Percentiles rank a stretch among this genome's conserved stretches.
Evolutionary conservation across 805 yeast genomes (phyloP).

Genomic region (Wilhelminamyces savonicus): DNA sequence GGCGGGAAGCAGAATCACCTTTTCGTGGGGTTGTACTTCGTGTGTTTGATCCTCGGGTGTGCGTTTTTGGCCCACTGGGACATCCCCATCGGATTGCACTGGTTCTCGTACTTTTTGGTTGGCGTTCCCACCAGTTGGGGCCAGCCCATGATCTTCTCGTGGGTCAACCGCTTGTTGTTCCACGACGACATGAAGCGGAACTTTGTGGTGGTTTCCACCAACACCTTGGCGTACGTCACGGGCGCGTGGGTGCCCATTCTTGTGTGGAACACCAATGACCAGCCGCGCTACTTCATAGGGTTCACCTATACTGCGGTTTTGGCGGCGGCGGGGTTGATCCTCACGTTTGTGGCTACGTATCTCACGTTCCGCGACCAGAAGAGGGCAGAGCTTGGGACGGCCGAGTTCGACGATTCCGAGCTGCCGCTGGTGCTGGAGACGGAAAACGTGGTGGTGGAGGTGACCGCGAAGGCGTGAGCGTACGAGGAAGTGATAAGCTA

Average conservation of each 20-base stretch:
- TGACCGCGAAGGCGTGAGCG: too few relatives aligned
- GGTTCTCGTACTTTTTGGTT: conserved; percentile 11
- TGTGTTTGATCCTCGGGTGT: conserved; percentile 11
- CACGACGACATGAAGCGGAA: conserved; percentile 13
- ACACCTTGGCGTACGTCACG: conserved; percentile 33
- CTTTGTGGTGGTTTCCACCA: conserved; percentile 33
- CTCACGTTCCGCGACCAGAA: conserved; percentile 21
- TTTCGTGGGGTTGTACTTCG: conserved; percentile 8
- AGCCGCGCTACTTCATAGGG: conserved; percentile 27
- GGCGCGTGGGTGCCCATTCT: conserved; percentile 34
- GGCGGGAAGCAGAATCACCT: conserved; percentile 18
- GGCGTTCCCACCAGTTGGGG: conserved; percentile 14
- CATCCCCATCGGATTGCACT: conserved; percentile 15
- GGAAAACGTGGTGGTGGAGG: too few relatives aligned
- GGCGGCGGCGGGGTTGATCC: conserved; percentile 20
- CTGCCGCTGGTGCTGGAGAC: too few relatives aligned
- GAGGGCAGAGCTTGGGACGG: too few relatives aligned
- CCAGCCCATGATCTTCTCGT: conserved; percentile 15
- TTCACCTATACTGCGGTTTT: conserved; percentile 29
- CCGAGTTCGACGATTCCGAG: too few relatives aligned
- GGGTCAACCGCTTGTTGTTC: conserved; percentile 14
- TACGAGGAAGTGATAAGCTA: too few relatives aligned
- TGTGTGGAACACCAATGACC: conserved; percentile 31
- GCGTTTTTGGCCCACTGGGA: conserved; percentile 11
- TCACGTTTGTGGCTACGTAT: conserved; percentile 20